These are phyloP conservation scores for Agarophyton chilense DNA, from an alignment of 23 red algal species.

Conservation along the genomic window DNA sequence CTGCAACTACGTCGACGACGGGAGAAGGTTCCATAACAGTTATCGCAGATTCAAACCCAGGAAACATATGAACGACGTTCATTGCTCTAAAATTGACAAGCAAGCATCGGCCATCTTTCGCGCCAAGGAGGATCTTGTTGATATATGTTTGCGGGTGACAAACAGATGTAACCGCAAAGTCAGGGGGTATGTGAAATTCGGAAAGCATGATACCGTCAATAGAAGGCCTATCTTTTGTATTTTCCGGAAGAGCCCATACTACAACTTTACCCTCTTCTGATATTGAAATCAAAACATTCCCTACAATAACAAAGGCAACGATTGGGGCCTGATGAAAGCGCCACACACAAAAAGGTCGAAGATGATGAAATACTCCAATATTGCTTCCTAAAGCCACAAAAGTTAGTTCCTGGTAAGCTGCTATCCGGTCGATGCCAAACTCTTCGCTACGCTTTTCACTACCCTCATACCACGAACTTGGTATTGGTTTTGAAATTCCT, in stretches of 20 bases:
- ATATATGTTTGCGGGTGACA: constrained; percentile 82
- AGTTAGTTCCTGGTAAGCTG: constrained; percentile 70
- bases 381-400: constrained; percentile 53
- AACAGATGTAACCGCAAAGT: constrained; percentile 43
- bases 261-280: constrained; percentile 33
- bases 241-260: constrained; percentile 52
- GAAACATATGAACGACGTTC: constrained; percentile 70
- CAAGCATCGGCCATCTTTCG: constrained; percentile 68
- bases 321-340: constrained; percentile 55
- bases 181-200: constrained; percentile 44
- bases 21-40: constrained; percentile 75
- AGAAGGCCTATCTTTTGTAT: constrained; percentile 3
- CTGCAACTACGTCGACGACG: constrained; percentile 90
- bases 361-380: constrained; percentile 69
- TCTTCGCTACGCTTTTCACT: background rate
- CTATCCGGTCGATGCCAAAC: constrained; percentile 13
- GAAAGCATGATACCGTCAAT: constrained; percentile 24
- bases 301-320: constrained; percentile 55
- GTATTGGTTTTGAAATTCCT: constrained; percentile 67
- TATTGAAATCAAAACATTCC: constrained; percentile 56
- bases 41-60: constrained; percentile 42
- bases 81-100: constrained; percentile 74
- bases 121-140: constrained; percentile 86
- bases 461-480: constrained; percentile 24
- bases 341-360: constrained; percentile 46